Conservation (phyloP, 768 basidiomycete species). For the Lactifluus echinatus region DNA sequence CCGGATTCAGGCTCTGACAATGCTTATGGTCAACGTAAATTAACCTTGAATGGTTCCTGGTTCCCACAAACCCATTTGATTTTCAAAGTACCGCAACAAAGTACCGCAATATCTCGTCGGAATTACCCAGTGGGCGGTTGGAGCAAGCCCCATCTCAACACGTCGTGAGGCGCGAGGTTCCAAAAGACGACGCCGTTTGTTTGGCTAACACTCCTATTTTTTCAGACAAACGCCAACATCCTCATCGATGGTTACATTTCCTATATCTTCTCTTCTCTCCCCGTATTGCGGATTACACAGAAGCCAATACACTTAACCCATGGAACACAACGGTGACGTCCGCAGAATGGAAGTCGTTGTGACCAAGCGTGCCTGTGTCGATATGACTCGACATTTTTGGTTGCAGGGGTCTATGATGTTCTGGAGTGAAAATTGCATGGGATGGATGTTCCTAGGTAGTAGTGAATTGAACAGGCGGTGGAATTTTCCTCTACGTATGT, state of each 20-base stretch:
- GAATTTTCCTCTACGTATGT: neutral
- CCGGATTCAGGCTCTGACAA: neutral
- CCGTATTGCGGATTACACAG: no score
- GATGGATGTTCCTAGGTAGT: neutral
- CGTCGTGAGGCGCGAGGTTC: no score
- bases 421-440: neutral
- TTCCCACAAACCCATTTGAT: no score
- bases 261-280: constrained; percentile 10
- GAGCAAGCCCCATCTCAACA: no score
- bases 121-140: no score
- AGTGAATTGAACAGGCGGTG: neutral
- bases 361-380: neutral
- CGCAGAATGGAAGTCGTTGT: neutral
- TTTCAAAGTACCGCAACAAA: neutral
- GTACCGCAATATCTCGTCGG: no score
- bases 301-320: neutral
- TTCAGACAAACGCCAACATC: neutral
- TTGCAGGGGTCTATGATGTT: neutral
- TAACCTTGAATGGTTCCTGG: neutral
- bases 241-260: constrained; percentile 8
- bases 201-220: no score
- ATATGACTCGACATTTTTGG: neutral
- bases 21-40: no score
- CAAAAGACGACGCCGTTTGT: no score
- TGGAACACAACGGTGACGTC: neutral